phyloP scores from a whole-genome alignment of 129 eudicot species.

The Chrysanthemum seticuspe region DNA sequence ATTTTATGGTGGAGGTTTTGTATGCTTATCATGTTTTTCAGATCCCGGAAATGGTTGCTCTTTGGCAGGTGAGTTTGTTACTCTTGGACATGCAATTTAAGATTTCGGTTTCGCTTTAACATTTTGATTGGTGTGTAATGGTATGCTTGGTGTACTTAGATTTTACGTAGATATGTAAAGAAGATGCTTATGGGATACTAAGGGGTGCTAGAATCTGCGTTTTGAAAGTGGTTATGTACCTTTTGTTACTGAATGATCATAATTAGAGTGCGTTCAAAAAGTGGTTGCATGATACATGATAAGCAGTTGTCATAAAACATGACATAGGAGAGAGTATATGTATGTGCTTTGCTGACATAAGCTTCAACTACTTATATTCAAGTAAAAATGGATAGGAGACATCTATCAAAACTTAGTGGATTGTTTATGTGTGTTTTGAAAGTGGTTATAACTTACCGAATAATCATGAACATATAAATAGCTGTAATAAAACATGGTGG shows the following conservation, averaged over 20 bases:
- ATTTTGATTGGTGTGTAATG: not conserved
- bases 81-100: not conserved
- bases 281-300: too few species aligned
- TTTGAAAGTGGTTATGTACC: not conserved
- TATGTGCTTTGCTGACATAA: not conserved
- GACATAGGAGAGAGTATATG: not conserved
- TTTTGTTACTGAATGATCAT: not conserved
- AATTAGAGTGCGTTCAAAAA: not conserved
- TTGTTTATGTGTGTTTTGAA: too few species aligned
- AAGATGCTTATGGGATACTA: too few species aligned
- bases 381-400: too few species aligned
- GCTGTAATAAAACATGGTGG: too few species aligned
- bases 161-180: too few species aligned
- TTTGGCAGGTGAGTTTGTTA: constrained; percentile 61
- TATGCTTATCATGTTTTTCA: constrained; percentile 65
- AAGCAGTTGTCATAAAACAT: too few species aligned
- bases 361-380: too few species aligned
- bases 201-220: not conserved
- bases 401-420: too few species aligned
- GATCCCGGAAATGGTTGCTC: constrained; percentile 69
- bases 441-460: too few species aligned
- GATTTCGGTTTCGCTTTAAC: not conserved
- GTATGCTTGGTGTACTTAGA: not conserved
- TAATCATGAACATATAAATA: too few species aligned
- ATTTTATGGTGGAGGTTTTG: constrained; percentile 71